A percentile compares a stretch with the other conserved stretches of the same genome.
Conservation (phyloP, 2,329 filamentous ascomycete genomes). For the Diaporthe vexans region DNA sequence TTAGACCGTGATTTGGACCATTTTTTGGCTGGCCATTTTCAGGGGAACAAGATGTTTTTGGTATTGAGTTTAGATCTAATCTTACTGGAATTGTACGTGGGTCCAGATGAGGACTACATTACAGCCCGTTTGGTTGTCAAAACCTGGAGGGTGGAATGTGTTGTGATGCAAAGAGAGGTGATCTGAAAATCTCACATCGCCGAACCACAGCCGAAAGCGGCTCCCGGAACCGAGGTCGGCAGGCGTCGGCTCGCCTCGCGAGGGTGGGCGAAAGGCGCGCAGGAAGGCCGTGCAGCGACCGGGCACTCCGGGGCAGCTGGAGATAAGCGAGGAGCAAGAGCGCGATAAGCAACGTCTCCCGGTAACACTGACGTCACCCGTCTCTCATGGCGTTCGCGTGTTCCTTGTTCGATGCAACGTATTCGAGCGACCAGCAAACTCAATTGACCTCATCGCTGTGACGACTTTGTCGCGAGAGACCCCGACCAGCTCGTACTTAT, state of each 20-base stretch:
- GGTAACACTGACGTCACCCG: slow-evolving; percentile 22
- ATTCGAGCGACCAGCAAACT: background rate
- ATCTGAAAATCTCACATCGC: too few relatives aligned
- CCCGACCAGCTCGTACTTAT: slow-evolving; percentile 27
- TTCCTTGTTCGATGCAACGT: slow-evolving; percentile 25
- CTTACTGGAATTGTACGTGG: too few relatives aligned
- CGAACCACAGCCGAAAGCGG: background rate
- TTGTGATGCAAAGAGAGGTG: background rate
- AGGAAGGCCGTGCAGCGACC: background rate
- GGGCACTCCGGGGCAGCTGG: background rate
- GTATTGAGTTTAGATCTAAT: too few relatives aligned
- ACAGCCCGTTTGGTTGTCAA: too few relatives aligned
- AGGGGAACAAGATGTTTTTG: too few relatives aligned
- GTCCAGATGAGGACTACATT: too few relatives aligned
- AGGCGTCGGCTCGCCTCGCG: slow-evolving; percentile 2
- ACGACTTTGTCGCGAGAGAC: slow-evolving; percentile 28
- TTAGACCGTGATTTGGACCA: too few relatives aligned
- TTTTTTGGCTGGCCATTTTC: too few relatives aligned
- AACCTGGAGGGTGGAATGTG: background rate
- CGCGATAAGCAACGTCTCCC: background rate
- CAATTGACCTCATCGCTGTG: slow-evolving; percentile 32
- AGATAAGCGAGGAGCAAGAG: slow-evolving; percentile 2
- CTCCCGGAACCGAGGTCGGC: slow-evolving; percentile 15
- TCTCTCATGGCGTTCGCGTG: slow-evolving; percentile 13
- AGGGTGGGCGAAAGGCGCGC: slow-evolving; percentile 3